phyloP scores from a whole-genome alignment of 2,329 filamentous ascomycete species.

The Cercospora zeae-maydis region DNA sequence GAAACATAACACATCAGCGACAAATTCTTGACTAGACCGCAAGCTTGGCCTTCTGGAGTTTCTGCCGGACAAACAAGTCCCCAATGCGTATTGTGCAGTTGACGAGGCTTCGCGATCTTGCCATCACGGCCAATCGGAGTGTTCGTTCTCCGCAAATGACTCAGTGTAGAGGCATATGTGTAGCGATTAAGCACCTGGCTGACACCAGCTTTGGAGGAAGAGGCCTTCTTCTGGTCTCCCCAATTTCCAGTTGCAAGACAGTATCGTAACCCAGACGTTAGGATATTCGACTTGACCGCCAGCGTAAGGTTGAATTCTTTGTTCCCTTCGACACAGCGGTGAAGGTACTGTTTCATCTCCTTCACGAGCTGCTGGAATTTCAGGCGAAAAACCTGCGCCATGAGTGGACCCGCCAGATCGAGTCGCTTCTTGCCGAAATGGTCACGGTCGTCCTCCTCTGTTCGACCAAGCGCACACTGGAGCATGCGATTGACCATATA shows the following conservation, averaged over 20 bases:
- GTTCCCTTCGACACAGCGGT: conserved; percentile 84
- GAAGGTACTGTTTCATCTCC: conserved; percentile 86
- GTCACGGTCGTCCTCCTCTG: conserved; percentile 94
- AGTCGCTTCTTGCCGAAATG: conserved; percentile 99
- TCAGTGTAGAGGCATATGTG: conserved; percentile 93
- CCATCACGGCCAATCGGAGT: conserved; percentile 96
- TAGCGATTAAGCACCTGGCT: conserved; percentile 98
- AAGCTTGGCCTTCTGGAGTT: conserved; percentile 96
- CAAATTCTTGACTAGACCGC: conserved; percentile 95
- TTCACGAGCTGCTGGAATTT: conserved; percentile 88
- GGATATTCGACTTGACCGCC: conserved; percentile 83
- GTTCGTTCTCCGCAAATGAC: conserved; percentile 94
- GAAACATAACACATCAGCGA: conserved; percentile 98
- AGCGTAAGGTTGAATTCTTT: conserved; percentile 86
- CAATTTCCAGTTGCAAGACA: conserved; percentile 97
- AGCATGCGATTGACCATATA: conserved; percentile 98
- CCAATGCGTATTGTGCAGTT: conserved; percentile 98
- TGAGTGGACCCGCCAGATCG: conserved; percentile 86
- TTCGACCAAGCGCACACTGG: conserved; percentile 86
- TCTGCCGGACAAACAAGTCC: conserved; percentile 95
- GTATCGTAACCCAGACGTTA: conserved; percentile 94
- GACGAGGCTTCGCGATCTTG: conserved; percentile 95
- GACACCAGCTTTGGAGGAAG: conserved; percentile 90
- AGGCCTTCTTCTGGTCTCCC: conserved; percentile 99
- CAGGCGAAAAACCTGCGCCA: conserved; percentile 93